These are phyloP conservation scores for Aspergillus felis DNA, from an alignment of 2,329 filamentous ascomycete genomes.

Conservation along the genomic window DNA sequence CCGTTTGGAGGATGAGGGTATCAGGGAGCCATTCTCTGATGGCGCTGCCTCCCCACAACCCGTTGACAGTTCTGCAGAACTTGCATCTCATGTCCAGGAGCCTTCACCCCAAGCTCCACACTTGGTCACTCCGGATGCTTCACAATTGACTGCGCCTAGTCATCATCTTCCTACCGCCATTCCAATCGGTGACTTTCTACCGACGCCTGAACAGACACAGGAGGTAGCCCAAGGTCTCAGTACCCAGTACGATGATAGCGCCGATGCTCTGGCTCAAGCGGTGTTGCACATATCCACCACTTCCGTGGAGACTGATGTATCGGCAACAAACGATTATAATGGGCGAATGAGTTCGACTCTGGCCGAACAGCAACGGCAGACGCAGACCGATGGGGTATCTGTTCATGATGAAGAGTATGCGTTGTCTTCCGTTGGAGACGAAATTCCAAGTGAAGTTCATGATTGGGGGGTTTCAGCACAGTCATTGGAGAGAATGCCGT, in stretches of 20 bases:
- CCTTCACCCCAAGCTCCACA: conserved; percentile 7
- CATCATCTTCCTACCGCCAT: neutral
- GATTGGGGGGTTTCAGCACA: conserved; percentile 5
- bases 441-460: conserved; percentile 7
- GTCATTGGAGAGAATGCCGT: conserved; percentile 1
- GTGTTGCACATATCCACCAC: neutral
- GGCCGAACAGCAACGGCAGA: neutral
- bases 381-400: neutral
- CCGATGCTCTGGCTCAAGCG: neutral
- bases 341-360: neutral
- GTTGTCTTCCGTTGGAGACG: conserved; percentile 1
- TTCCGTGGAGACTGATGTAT: neutral
- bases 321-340: neutral
- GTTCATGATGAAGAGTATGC: neutral
- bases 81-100: neutral
- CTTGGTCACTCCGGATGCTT: conserved; percentile 19
- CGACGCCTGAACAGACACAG: conserved; percentile 15
- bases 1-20: neutral
- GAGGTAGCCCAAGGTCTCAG: neutral
- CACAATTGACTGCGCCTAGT: conserved; percentile 15
- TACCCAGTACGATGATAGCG: neutral
- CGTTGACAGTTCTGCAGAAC: neutral
- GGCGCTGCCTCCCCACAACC: conserved; percentile 8
- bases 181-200: neutral
- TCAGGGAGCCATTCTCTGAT: conserved; percentile 12